Percentiles rank a stretch among this genome's conserved stretches.
phyloP scores from a whole-genome alignment of 2,329 filamentous ascomycete species.

The Parastagonospora avenae region DNA sequence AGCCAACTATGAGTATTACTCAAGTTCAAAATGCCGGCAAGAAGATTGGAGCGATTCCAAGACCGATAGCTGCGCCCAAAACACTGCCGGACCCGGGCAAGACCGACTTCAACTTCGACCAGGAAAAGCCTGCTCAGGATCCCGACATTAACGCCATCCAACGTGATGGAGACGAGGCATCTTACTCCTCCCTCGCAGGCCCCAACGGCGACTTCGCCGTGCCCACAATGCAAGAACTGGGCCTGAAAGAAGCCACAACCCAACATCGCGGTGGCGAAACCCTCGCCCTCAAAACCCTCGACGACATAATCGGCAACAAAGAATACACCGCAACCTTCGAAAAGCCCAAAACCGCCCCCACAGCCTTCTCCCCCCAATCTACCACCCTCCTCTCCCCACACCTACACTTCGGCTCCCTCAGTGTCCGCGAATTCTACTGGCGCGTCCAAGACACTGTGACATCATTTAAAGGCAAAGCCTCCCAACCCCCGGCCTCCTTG shows the following conservation, averaged over 20 bases:
- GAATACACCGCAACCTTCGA: conserved; percentile 75
- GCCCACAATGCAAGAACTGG: conserved; percentile 74
- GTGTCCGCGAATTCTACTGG: conserved; percentile 76
- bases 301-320: conserved; percentile 64
- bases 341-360: conserved; percentile 76
- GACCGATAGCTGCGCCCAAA: conserved; percentile 65
- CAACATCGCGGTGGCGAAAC: conserved; percentile 74
- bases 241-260: conserved; percentile 64
- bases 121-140: conserved; percentile 55
- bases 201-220: conserved; percentile 71
- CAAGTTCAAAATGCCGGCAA: conserved; percentile 66
- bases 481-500: conserved; percentile 68
- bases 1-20: conserved; percentile 75
- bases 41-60: conserved; percentile 66
- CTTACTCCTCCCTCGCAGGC: conserved; percentile 67
- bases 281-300: conserved; percentile 63
- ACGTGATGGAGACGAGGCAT: conserved; percentile 60
- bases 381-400: conserved; percentile 76
- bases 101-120: conserved; percentile 64
- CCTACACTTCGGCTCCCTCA: conserved; percentile 75
- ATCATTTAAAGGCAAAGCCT: conserved; percentile 60
- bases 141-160: conserved; percentile 66
- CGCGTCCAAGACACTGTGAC: conserved; percentile 67
- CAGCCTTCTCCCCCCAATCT: conserved; percentile 72
- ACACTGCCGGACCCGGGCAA: conserved; percentile 69